These are phyloP conservation scores for Wickerhamiella cacticola DNA, from an alignment of 805 yeast genomes.

Conservation along the genomic window DNA sequence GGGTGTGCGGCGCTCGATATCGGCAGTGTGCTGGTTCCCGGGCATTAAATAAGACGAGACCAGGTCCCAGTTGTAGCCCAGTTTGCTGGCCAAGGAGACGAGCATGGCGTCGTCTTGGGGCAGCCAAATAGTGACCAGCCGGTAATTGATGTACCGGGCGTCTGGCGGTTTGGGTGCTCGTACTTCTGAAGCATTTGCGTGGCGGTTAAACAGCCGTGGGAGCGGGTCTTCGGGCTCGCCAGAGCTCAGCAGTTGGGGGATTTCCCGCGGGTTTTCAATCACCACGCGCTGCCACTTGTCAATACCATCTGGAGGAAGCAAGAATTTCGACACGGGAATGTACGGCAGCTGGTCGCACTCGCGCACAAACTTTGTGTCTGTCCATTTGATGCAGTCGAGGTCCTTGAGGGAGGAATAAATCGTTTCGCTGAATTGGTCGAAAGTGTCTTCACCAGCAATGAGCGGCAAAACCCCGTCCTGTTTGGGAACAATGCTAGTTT, in stretches of 20 bases:
- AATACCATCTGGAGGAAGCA: constrained; percentile 23
- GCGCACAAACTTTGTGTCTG: background rate
- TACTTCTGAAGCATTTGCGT: constrained; percentile 25
- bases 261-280: constrained; percentile 20
- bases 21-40: constrained; percentile 62
- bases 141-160: constrained; percentile 58
- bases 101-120: constrained; percentile 83
- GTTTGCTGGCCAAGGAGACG: constrained; percentile 71
- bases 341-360: background rate
- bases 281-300: constrained; percentile 28
- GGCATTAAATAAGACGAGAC: constrained; percentile 70
- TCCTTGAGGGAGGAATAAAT: background rate
- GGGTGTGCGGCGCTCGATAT: constrained; percentile 89
- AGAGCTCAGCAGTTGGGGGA: constrained; percentile 19
- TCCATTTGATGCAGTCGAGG: background rate
- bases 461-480: background rate
- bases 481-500: background rate
- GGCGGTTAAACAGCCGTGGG: constrained; percentile 12
- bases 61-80: constrained; percentile 84
- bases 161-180: constrained; percentile 91
- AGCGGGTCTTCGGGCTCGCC: constrained; percentile 21
- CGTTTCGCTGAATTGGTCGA: background rate
- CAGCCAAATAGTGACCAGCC: constrained; percentile 92
- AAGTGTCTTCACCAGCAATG: background rate
- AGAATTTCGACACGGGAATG: constrained; percentile 16